Conservation (phyloP, 805 yeast species). For the Schizosaccharomyces cryophilus region DNA sequence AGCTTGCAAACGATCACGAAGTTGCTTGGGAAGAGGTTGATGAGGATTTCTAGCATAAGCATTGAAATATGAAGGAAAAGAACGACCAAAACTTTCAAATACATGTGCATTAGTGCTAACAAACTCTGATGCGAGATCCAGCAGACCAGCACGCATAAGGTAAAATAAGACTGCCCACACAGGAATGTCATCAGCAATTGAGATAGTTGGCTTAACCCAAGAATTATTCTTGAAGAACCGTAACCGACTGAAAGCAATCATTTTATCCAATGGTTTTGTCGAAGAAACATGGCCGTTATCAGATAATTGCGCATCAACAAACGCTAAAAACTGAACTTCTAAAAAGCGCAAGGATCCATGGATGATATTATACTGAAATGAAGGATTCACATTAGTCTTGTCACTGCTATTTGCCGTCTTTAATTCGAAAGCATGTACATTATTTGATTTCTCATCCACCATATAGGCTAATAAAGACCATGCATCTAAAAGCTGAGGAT, state of each 20-base stretch:
- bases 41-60: constrained; percentile 31
- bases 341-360: constrained; percentile 33
- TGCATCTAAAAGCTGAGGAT: background rate
- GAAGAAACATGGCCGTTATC: constrained; percentile 44
- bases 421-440: background rate
- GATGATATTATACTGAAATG: constrained; percentile 20
- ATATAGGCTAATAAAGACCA: background rate
- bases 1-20: constrained; percentile 41
- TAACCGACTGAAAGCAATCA: constrained; percentile 34
- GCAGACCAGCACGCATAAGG: constrained; percentile 60
- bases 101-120: constrained; percentile 38
- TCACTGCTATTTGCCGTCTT: background rate
- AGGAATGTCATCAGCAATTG: constrained; percentile 57
- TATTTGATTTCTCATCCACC: background rate
- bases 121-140: constrained; percentile 51
- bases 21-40: constrained; percentile 36
- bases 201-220: constrained; percentile 30
- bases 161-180: constrained; percentile 87
- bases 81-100: constrained; percentile 63
- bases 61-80: constrained; percentile 57
- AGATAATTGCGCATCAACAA: constrained; percentile 23
- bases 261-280: constrained; percentile 30
- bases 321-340: constrained; percentile 55
- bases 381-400: constrained; percentile 8
- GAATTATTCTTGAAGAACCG: constrained; percentile 20